Evolutionary conservation across 495 filamentous ascomycete genomes (phyloP), one percentile per base, ranked within the genome.

Genomic region (Trypethelium eluteriae): DNA sequence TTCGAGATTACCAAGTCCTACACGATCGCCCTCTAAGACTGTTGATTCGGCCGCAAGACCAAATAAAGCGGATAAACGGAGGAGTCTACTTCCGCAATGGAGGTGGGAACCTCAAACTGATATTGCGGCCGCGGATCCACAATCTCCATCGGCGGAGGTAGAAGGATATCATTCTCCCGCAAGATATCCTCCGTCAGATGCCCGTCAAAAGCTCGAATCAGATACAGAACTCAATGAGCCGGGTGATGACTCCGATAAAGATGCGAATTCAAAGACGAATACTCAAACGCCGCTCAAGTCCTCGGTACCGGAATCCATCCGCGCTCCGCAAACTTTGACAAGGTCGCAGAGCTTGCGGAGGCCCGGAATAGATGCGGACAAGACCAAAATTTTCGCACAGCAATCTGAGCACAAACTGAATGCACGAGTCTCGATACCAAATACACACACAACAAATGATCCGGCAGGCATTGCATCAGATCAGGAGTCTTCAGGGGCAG

Each of bases 1-100:
- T 7, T 59, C 53, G 10, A 59, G 32, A 14, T 14, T 59, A 34
- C 53, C 53, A 9, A 59, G 53, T 36, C 53, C 53, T 36, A 59
- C 53, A 7, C n/a, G 53, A 36, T 59, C 53, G 53, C 53, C 53
- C 6, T 7, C 53, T 7, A 59, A 18, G 18, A 14, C 32, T 7
- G 53, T 35, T 2, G 7, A 4, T 11, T 34, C 32, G 7, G 7
- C 53, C 34, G 10, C 53, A 4, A 36, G 32, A 7, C 5, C 2
- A 35, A 14, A 6, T 6, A 36, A 59, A 35, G 53, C 32, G 36
- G 53, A 59, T 1, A 59, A 32, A 4, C 53, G 53, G 0, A 34
- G 53, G 5, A 59, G 53, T 36, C 32, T 59, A 6, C 53, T 59
- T 36, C 53, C 53, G 3, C 53, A 59, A 59, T 59, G 53, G 53